Evolutionary conservation across 1,284 basidiomycete species (phyloP).

Genomic region (Sporisorium iseilematis-ciliati): DNA sequence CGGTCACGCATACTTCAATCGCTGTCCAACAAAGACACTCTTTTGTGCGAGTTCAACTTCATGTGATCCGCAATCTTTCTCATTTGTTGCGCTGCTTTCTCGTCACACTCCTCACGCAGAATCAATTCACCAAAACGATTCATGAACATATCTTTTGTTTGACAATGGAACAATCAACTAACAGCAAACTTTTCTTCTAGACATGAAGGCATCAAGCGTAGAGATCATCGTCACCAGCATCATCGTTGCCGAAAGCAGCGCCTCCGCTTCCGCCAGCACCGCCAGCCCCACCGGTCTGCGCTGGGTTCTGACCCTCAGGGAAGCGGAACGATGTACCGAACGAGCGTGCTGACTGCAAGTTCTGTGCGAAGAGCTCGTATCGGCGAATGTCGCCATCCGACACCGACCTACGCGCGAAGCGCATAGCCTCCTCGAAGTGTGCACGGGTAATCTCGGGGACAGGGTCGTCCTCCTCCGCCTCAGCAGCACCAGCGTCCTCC

Average conservation of each 20-base stretch:
- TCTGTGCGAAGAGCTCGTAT: constrained; percentile 73
- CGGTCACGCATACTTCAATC: too few species aligned
- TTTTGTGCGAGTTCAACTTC: too few species aligned
- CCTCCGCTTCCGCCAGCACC: constrained; percentile 74
- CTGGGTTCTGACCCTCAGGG: constrained; percentile 77
- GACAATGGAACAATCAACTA: background rate
- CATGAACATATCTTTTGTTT: constrained; percentile 5
- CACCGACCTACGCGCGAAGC: constrained; percentile 74
- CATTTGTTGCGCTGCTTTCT: too few species aligned
- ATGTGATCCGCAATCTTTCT: too few species aligned
- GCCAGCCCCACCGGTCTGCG: constrained; percentile 27
- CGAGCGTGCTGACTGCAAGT: constrained; percentile 63
- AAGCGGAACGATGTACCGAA: constrained; percentile 93
- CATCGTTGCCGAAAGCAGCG: constrained; percentile 81
- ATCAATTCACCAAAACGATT: too few species aligned
- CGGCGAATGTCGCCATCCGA: constrained; percentile 86
- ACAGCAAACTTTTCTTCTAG: constrained; percentile 7
- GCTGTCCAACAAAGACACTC: too few species aligned
- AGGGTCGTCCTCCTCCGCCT: constrained; percentile 85
- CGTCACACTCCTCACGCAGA: too few species aligned
- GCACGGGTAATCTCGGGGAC: constrained; percentile 89
- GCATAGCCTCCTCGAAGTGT: constrained; percentile 96
- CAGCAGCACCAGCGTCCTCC: constrained; percentile 74
- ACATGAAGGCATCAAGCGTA: constrained; percentile 33
- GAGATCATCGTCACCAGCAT: constrained; percentile 80